Conservation (phyloP, 2,329 filamentous ascomycete genomes). For the Fusarium sp. region DNA sequence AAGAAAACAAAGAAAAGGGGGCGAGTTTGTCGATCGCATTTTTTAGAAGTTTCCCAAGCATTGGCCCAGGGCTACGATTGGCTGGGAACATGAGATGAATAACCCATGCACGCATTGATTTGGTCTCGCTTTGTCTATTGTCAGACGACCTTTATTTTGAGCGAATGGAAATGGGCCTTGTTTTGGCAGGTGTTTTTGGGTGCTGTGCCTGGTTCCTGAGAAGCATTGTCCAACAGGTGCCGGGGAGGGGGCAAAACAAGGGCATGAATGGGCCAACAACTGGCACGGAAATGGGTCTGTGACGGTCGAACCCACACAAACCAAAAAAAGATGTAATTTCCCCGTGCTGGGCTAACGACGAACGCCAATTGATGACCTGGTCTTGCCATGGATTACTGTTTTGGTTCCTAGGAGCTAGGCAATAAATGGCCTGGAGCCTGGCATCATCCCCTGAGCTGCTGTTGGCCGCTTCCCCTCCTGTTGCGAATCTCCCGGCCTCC, state of each 20-base stretch:
- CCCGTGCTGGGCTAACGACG: constrained; percentile 16
- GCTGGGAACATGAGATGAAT: not conserved
- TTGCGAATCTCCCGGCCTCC: constrained; percentile 24
- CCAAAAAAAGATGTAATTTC: constrained; percentile 34
- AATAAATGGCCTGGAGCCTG: no score
- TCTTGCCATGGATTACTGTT: constrained; percentile 12
- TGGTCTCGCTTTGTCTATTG: not conserved
- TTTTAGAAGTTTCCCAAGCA: constrained; percentile 15
- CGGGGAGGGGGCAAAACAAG: not conserved
- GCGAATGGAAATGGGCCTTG: constrained; percentile 17
- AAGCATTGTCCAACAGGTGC: constrained; percentile 20
- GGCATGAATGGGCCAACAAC: constrained; percentile 30
- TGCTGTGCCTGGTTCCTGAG: constrained; percentile 15
- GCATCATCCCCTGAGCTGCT: constrained; percentile 22
- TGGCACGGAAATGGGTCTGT: constrained; percentile 19
- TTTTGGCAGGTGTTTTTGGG: constrained; percentile 29
- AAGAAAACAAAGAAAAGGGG: constrained; percentile 28
- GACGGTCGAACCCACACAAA: constrained; percentile 15
- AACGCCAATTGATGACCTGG: constrained; percentile 15
- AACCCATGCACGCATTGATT: constrained; percentile 8
- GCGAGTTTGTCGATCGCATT: constrained; percentile 34
- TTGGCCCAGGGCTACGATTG: constrained; percentile 6
- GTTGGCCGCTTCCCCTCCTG: constrained; percentile 20
- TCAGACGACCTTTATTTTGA: constrained; percentile 5
- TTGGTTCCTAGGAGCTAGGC: not conserved